Evolutionary conservation across 2,329 filamentous ascomycete species (phyloP).

Genomic region (Neonectria punicea): DNA sequence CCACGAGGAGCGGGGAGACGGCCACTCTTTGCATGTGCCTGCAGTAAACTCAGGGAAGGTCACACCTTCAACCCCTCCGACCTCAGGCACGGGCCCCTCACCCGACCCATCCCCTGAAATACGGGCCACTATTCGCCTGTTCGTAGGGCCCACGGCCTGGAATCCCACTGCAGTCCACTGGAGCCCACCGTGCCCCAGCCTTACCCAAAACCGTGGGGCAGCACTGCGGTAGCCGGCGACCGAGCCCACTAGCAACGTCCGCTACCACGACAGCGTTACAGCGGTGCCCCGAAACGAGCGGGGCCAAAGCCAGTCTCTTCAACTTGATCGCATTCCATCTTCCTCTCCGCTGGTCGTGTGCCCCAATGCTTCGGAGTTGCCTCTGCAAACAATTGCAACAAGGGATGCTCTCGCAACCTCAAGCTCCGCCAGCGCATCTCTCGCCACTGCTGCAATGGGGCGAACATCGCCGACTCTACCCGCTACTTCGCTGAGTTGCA

Average conservation of each 20-base stretch:
- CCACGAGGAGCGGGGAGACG: not conserved
- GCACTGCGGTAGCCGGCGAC: slow-evolving; percentile 5
- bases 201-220: slow-evolving; percentile 30
- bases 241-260: slow-evolving; percentile 4
- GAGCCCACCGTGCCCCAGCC: slow-evolving; percentile 22
- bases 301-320: not conserved
- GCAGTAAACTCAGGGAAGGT: slow-evolving; percentile 18
- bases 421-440: not conserved
- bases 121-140: not conserved
- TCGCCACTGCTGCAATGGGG: not conserved
- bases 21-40: slow-evolving; percentile 22
- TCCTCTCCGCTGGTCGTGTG: slow-evolving; percentile 32
- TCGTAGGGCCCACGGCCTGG: not conserved
- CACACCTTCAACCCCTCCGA: slow-evolving; percentile 1
- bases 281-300: slow-evolving; percentile 1
- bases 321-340: slow-evolving; percentile 14
- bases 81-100: slow-evolving; percentile 16
- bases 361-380: slow-evolving; percentile 8
- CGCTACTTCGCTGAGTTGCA: slow-evolving; percentile 28
- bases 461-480: slow-evolving; percentile 34
- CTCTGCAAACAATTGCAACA: not conserved
- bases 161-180: slow-evolving; percentile 12
- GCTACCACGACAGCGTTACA: slow-evolving; percentile 4
- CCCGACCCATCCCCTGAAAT: slow-evolving; percentile 3
- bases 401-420: no score